phyloP scores from a whole-genome alignment of 345 rosid species.

The Citrus sinensis region DVS_A1.0 CM039162.1:4258001-4258500 shows the following conservation, averaged over 20 bases:
- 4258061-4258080: conserved; percentile 6
- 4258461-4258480: background rate
- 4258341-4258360: background rate
- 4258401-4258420: background rate
- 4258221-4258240: background rate
- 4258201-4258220: background rate
- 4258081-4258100: background rate
- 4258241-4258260: background rate
- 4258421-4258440: background rate
- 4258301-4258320: background rate
- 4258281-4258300: background rate
- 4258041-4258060: conserved; percentile 67
- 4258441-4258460: background rate
- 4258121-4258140: background rate
- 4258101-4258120: background rate
- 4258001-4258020: conserved; percentile 76
- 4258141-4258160: background rate
- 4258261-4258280: background rate
- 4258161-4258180: background rate
- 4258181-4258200: background rate
- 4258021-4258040: conserved; percentile 95
- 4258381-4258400: background rate
- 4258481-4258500: background rate
- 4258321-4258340: background rate
- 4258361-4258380: background rate